phyloP scores from a whole-genome alignment of 768 basidiomycete genomes.

The Hygrophoropsis aurantiaca region DNA sequence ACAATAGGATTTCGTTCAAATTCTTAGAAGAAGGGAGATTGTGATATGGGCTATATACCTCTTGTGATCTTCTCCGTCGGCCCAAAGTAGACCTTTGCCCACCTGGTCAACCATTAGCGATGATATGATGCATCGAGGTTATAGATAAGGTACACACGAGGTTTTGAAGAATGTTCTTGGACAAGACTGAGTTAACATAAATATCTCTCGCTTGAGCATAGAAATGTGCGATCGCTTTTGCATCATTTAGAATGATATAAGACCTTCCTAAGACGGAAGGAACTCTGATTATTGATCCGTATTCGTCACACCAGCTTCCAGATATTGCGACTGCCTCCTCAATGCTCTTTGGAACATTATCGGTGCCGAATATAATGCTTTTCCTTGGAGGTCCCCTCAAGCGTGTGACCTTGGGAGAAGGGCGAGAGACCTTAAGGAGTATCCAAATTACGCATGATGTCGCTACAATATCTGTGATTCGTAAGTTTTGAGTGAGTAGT shows the following conservation, averaged over 20 bases:
- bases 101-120: no score
- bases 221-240: slow-evolving; percentile 49
- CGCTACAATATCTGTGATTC: slow-evolving; percentile 7
- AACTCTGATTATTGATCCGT: slow-evolving; percentile 43
- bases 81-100: slow-evolving; percentile 28
- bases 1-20: no score
- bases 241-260: slow-evolving; percentile 37
- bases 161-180: slow-evolving; percentile 34
- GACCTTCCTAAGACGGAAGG: slow-evolving; percentile 36
- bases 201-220: slow-evolving; percentile 47
- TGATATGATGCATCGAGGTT: background rate
- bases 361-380: slow-evolving; percentile 44
- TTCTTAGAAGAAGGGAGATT: no score
- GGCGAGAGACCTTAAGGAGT: slow-evolving; percentile 11
- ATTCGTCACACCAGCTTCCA: slow-evolving; percentile 44
- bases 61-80: slow-evolving; percentile 40
- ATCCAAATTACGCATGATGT: slow-evolving; percentile 15
- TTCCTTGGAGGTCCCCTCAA: slow-evolving; percentile 43
- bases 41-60: no score
- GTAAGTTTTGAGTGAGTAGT: no score
- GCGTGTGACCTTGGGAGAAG: slow-evolving; percentile 24
- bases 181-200: slow-evolving; percentile 39
- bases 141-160: slow-evolving; percentile 16
- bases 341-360: slow-evolving; percentile 23
- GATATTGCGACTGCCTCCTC: slow-evolving; percentile 33